Evolutionary conservation across 2,329 filamentous ascomycete genomes (phyloP), one percentile per base, ranked within the genome.

Genomic region (Trichoderma cornu-damae): DNA sequence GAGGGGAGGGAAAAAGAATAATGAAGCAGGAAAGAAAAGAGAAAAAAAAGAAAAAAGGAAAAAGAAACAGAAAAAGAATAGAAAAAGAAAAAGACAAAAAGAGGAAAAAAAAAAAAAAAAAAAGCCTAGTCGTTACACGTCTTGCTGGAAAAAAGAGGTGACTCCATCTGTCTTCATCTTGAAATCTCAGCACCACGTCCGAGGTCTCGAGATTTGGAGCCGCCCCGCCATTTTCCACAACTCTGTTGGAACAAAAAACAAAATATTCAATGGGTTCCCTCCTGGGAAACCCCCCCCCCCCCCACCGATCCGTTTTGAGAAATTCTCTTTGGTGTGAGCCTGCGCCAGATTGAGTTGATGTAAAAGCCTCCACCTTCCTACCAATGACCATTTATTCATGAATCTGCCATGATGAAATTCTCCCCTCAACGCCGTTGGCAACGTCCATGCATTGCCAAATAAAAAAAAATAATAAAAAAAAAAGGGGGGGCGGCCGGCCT

Each of bases 281-380:
- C 28, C 7, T 6, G 22, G 35, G 26, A 53, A 8, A 32, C 43
- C n/a, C n/a, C n/a, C n/a, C n/a, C n/a, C n/a, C n/a, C n/a, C n/a
- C n/a, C n/a, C 35, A 6, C 34, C 44, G 7, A 18, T 42, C 34
- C 44, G 14, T 14, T 11, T 20, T 24, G 16, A 47, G 18, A 28
- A 12, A 28, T 7, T 34, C 20, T 48, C 44, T 16, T 7, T 20
- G 24, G 32, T n/a, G 42, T 22, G 8, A 26, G 18, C 52, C 43
- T 40, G 52, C 40, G 52, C 52, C 24, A 32, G n/a, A 9, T 35
- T 24, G 43, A 30, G 30, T 49, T 49, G n/a, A 38, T 57, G 35
- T 49, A 34, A 35, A n/a, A 49, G 18, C 44, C 32, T 32, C 26
- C 35, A 6, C 49, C 49, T 37, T 30, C 52, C 47, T 52, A 46